A percentile compares a stretch with the other conserved stretches of the same genome.
Evolutionary conservation across 2,329 filamentous ascomycete species (phyloP).

Genomic region (Cercospora brassicicola): DNA sequence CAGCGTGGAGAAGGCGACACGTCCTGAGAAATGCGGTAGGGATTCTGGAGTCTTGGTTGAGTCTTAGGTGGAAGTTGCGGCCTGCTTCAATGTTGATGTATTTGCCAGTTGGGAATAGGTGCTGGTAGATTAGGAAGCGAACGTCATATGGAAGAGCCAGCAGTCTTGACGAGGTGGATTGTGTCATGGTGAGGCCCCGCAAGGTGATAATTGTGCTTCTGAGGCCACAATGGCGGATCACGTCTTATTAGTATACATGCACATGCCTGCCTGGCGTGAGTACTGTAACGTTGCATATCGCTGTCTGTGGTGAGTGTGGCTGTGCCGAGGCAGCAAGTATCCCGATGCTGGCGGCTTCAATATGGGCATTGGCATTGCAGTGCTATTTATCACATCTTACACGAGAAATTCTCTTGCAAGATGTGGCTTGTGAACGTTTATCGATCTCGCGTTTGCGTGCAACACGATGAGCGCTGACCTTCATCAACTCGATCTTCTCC

Average conservation of each 20-base stretch:
- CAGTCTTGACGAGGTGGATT: conserved; percentile 9
- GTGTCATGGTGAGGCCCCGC: background rate
- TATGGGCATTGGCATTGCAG: background rate
- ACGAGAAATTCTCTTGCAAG: background rate
- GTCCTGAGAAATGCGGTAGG: conserved; percentile 23
- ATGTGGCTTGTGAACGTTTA: background rate
- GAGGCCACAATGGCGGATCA: background rate
- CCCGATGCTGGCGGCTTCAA: background rate
- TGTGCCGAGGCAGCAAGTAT: conserved; percentile 5
- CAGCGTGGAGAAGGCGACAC: conserved; percentile 27
- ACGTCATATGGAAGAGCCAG: conserved; percentile 36
- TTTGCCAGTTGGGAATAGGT: conserved; percentile 31
- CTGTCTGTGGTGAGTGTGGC: background rate
- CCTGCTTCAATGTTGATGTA: conserved; percentile 36
- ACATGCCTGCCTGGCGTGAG: background rate
- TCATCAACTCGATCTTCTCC: background rate
- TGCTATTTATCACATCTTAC: no score
- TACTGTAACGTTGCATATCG: background rate
- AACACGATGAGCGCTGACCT: background rate
- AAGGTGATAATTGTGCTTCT: background rate
- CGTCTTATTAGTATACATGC: background rate
- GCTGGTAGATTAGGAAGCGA: conserved; percentile 35
- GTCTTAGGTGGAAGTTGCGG: conserved; percentile 12
- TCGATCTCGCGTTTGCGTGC: background rate
- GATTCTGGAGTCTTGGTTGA: conserved; percentile 11